These are phyloP conservation scores for Colletotrichum paranaense DNA, from an alignment of 2,329 filamentous ascomycete species.

Conservation along the genomic window DNA sequence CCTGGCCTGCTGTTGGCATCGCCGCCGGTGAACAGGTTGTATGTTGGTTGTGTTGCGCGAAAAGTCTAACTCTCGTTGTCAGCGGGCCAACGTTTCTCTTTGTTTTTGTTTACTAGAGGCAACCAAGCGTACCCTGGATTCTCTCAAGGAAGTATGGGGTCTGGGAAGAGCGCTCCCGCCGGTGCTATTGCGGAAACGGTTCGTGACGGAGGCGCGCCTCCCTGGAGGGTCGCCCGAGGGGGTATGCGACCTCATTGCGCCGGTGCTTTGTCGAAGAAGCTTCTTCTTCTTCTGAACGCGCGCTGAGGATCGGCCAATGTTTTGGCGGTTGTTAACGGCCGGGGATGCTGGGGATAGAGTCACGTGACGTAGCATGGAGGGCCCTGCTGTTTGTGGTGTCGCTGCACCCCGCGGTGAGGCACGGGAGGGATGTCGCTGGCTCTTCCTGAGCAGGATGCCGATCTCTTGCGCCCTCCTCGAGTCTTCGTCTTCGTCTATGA, in stretches of 20 bases:
- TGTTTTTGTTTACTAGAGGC: conserved; percentile 36
- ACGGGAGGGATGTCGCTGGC: background rate
- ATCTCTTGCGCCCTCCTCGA: background rate
- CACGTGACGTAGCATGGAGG: conserved; percentile 11
- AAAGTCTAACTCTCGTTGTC: conserved; percentile 48
- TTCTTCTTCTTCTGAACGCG: conserved; percentile 4
- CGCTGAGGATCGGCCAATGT: conserved; percentile 32
- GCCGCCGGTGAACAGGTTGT: conserved; percentile 69
- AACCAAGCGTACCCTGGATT: conserved; percentile 51
- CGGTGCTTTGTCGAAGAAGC: conserved; percentile 40
- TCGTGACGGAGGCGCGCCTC: conserved; percentile 44
- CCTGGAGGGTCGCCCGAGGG: conserved; percentile 43
- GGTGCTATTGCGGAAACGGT: conserved; percentile 48
- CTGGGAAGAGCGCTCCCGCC: conserved; percentile 50
- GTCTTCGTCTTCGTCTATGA: background rate
- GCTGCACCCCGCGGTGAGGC: background rate
- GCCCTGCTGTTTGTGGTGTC: background rate
- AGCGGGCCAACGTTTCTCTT: conserved; percentile 16
- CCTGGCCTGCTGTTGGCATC: conserved; percentile 51
- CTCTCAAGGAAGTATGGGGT: conserved; percentile 49
- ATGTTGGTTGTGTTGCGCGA: conserved; percentile 65
- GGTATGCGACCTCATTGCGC: conserved; percentile 43
- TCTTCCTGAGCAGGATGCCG: background rate
- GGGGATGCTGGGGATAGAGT: conserved; percentile 10
- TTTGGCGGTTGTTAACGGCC: conserved; percentile 16